Conservation (phyloP, 352 stramenopile species). For the Plasmopara viticola region DNA sequence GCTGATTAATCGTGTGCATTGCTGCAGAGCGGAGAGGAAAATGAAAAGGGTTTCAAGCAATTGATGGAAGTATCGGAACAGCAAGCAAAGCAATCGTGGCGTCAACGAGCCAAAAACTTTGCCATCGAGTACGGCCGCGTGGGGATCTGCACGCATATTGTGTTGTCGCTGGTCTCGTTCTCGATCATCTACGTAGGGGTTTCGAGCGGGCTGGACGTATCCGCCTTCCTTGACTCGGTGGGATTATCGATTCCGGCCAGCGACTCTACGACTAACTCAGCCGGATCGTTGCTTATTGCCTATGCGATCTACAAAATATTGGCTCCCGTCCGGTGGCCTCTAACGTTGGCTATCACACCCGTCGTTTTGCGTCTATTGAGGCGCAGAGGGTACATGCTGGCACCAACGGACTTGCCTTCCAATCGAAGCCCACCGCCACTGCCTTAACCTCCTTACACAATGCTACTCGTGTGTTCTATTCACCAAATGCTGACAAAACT, state of each 20-base stretch:
- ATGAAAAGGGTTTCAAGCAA: slow-evolving; percentile 22
- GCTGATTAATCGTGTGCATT: not conserved
- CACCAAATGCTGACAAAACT: no score
- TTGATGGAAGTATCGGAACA: slow-evolving; percentile 2
- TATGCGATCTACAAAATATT: slow-evolving; percentile 81
- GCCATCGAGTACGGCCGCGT: slow-evolving; percentile 76
- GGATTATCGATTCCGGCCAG: slow-evolving; percentile 37
- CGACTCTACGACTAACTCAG: slow-evolving; percentile 48
- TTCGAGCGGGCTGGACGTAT: slow-evolving; percentile 65
- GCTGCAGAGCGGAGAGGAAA: slow-evolving; percentile 5
- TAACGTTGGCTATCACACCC: slow-evolving; percentile 75
- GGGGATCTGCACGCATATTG: slow-evolving; percentile 66
- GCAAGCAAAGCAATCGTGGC: slow-evolving; percentile 33
- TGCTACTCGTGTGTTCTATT: not conserved
- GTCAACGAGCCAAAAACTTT: slow-evolving; percentile 72
- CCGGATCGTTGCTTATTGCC: slow-evolving; percentile 69
- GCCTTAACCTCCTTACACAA: slow-evolving; percentile 12
- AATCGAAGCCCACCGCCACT: slow-evolving; percentile 8
- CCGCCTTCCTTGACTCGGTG: slow-evolving; percentile 36
- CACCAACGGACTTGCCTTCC: slow-evolving; percentile 21
- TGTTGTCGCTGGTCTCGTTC: slow-evolving; percentile 69
- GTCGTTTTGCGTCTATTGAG: slow-evolving; percentile 68
- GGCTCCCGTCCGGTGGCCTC: slow-evolving; percentile 65
- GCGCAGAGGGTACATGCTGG: slow-evolving; percentile 67
- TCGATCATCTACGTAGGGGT: slow-evolving; percentile 69